phyloP scores from a whole-genome alignment of 1,284 basidiomycete species.

The Ganoderma sinense region DNA sequence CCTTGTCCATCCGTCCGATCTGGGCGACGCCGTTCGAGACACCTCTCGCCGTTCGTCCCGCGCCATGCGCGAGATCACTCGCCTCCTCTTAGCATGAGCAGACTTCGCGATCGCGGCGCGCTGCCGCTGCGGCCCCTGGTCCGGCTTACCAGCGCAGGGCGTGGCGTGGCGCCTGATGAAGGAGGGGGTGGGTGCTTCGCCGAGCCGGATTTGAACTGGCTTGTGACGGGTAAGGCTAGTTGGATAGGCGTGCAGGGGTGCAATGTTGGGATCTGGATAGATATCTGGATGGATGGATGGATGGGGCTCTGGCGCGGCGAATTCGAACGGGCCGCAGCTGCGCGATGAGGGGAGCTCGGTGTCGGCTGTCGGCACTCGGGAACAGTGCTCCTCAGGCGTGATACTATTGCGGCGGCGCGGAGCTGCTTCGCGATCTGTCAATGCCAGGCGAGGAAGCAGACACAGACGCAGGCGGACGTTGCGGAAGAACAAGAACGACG shows the following conservation, averaged over 20 bases:
- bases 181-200: not conserved
- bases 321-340: not conserved
- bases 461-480: slow-evolving; percentile 7
- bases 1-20: slow-evolving; percentile 8
- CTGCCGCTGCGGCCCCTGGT: not conserved
- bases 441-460: not conserved
- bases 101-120: not conserved
- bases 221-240: not conserved
- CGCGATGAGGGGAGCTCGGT: not conserved
- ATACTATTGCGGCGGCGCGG: slow-evolving; percentile 18
- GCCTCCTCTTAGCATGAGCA: no score
- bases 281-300: not conserved
- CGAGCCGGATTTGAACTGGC: not conserved
- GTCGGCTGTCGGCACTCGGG: slow-evolving; percentile 3
- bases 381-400: not conserved
- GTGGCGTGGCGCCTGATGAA: not conserved
- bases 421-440: slow-evolving; percentile 30
- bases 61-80: not conserved
- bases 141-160: slow-evolving; percentile 3
- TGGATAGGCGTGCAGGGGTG: slow-evolving; percentile 1
- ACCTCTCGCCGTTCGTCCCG: not conserved
- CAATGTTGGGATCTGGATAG: not conserved
- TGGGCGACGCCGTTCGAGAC: slow-evolving; percentile 11
- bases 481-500: slow-evolving; percentile 5
- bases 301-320: not conserved